A percentile compares a stretch with the other conserved stretches of the same genome.
These are phyloP conservation scores for Colletotrichum sublineola DNA, from an alignment of 2,329 filamentous ascomycete genomes.

Conservation along the genomic window DNA sequence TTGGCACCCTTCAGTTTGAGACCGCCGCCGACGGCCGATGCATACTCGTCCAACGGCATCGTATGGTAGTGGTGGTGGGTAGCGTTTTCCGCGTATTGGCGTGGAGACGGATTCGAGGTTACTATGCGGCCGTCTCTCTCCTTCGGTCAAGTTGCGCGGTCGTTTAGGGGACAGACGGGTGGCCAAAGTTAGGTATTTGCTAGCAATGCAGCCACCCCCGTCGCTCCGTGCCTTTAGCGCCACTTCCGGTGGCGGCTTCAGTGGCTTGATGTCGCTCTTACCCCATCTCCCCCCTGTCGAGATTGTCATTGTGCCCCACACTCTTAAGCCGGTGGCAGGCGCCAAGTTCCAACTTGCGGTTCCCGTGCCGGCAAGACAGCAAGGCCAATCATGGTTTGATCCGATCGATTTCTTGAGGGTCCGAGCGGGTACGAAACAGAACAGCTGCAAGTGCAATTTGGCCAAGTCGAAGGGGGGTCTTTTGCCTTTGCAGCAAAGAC, in stretches of 20 bases:
- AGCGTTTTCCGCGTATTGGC: slow-evolving; percentile 18
- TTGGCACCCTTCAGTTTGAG: slow-evolving; percentile 88
- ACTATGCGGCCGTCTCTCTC: background rate
- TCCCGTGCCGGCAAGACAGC: background rate
- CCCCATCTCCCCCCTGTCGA: background rate
- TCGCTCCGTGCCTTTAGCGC: background rate
- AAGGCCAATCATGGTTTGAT: slow-evolving; percentile 39
- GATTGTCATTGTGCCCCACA: slow-evolving; percentile 26
- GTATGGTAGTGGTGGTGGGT: slow-evolving; percentile 14
- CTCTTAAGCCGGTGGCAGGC: slow-evolving; percentile 27
- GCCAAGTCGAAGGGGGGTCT: background rate
- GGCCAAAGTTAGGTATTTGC: slow-evolving; percentile 5
- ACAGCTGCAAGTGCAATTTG: slow-evolving; percentile 21
- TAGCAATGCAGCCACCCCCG: slow-evolving; percentile 6
- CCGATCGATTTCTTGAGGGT: slow-evolving; percentile 19
- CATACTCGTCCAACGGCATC: slow-evolving; percentile 84
- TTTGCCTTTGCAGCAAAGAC: background rate
- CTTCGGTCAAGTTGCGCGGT: background rate
- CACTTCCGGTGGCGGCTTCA: slow-evolving; percentile 8
- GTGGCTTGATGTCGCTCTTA: slow-evolving; percentile 4
- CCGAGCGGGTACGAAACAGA: slow-evolving; percentile 40
- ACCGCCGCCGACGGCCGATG: slow-evolving; percentile 74
- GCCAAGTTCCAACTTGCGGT: slow-evolving; percentile 25
- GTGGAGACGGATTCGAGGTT: slow-evolving; percentile 13
- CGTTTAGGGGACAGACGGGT: background rate